These are phyloP conservation scores for Gastroboletus turbinatus DNA, from an alignment of 1,284 basidiomycete species.

Conservation along the genomic window DNA sequence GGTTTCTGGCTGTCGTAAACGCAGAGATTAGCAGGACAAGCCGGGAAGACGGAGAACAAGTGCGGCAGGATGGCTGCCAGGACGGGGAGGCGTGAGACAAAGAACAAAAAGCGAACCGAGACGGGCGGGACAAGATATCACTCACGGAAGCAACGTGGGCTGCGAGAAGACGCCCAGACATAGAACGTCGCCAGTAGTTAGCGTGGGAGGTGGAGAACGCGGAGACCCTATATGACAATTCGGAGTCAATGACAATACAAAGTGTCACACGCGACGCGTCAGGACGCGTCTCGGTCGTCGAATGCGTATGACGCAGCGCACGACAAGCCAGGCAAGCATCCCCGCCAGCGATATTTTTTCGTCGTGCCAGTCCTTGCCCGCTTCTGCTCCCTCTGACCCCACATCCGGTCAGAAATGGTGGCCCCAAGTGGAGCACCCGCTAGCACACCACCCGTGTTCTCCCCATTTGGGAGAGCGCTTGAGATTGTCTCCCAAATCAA, in stretches of 20 bases:
- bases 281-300: conserved; percentile 14
- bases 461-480: conserved; percentile 17
- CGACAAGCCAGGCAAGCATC: background rate
- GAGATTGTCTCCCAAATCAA: conserved; percentile 1
- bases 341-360: background rate
- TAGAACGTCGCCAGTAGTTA: background rate
- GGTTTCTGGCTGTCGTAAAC: background rate
- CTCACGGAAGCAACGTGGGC: conserved; percentile 29
- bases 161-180: conserved; percentile 6
- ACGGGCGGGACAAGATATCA: conserved; percentile 3
- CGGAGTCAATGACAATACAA: conserved; percentile 20
- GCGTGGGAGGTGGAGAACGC: conserved; percentile 24
- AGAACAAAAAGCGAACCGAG: background rate
- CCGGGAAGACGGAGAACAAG: background rate
- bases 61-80: background rate
- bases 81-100: background rate
- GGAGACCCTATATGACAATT: conserved; percentile 17
- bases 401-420: background rate
- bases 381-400: background rate
- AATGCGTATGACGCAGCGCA: background rate
- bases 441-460: conserved; percentile 6
- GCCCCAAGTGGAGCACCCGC: conserved; percentile 12
- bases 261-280: conserved; percentile 16
- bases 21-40: background rate
- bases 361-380: background rate